Evolutionary conservation across 139 green algal genomes (phyloP).

Genomic region (Eudorina sp.): DNA sequence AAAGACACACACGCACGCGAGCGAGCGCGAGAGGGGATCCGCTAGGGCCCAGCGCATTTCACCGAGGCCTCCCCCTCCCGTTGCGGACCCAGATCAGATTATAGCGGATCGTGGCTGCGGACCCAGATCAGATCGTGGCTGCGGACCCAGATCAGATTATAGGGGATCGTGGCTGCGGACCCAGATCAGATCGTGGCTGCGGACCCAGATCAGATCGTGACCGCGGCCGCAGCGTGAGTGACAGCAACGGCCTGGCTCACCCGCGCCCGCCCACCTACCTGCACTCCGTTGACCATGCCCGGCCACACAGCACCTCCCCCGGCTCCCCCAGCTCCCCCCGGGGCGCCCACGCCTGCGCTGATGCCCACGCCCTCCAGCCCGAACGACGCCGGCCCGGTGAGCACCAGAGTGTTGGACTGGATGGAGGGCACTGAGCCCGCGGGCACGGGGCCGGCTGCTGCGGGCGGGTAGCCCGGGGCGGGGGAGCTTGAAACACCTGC

Average conservation of each 20-base stretch:
- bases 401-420: conserved; percentile 36
- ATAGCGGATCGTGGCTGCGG: too few species aligned
- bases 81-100: too few species aligned
- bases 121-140: too few species aligned
- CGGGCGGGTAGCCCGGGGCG: neutral
- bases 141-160: too few species aligned
- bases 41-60: too few species aligned
- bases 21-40: too few species aligned
- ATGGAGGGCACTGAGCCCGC: conserved; percentile 40
- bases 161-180: too few species aligned
- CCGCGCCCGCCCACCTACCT: neutral
- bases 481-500: neutral
- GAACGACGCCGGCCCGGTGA: conserved; percentile 28
- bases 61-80: too few species aligned
- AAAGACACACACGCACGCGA: too few species aligned
- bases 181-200: too few species aligned
- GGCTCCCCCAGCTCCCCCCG: neutral
- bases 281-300: neutral
- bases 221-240: too few species aligned
- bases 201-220: too few species aligned
- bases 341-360: neutral
- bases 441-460: neutral
- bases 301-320: neutral
- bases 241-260: neutral
- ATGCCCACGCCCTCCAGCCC: conserved; percentile 50